Evolutionary conservation across 257 asterid species (phyloP), one percentile per base, ranked within the genome.

Genomic region (Lycium barbarum): DNA sequence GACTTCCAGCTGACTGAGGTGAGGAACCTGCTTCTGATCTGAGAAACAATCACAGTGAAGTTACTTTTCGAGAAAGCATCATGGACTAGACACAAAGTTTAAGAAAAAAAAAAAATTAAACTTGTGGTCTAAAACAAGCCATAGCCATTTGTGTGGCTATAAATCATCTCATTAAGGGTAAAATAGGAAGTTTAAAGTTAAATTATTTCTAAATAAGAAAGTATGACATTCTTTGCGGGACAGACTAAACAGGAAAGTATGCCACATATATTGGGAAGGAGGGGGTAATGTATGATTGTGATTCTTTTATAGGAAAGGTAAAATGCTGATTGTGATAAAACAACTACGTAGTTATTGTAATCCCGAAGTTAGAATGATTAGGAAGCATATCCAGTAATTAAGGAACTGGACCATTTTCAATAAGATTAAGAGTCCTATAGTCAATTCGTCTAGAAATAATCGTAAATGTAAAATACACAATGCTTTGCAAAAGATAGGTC

Each of bases 11-110:
- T 85, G 88, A 84, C 83, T 89, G 89, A 83, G 87, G 88, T 20
- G 70, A 87, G 2, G 88, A 72, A 82, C 84, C 85, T 78, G 90
- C 87, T 84, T 83, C 93, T 78, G 97, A 89, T 72, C 99, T 94
- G 97, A 74, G 85, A 66, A 59, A 40, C 40, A 9, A 73, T 55
- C 58, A 33, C n/a, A 14, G 20, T 22, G 49, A 78, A 33, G 49
- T 53, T 43, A 67, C 7, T 78, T 67, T 49, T 35, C 45, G 55
- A 66, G 17, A 86, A 59, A 45, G 14, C 36, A 74, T 7, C 33
- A 22, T 9, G 9, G 55, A 49, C 3, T 49, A 10, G 13, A 49
- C 13, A 49, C 55, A 10, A 47, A 7, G 14, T 49, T 49, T 9
- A 9, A 49, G 55, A 49, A 8, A 49, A 49, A 2, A 3, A 8